phyloP scores from a whole-genome alignment of 2,329 filamentous ascomycete genomes.

The Talaromyces sp. region DNA sequence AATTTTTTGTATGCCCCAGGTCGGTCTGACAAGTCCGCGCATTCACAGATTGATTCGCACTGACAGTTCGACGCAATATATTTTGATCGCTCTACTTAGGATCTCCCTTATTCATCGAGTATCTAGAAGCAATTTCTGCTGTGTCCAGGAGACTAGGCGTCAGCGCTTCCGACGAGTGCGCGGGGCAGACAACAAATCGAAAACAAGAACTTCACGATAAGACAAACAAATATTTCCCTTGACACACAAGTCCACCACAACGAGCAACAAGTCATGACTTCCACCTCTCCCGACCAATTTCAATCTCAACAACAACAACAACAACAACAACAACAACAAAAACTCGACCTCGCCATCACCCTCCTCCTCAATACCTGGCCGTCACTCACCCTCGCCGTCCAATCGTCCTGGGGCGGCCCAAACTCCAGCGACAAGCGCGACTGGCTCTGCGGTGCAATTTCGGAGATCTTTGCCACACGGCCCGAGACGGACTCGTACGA shows the following conservation, averaged over 20 bases:
- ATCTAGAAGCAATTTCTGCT: neutral
- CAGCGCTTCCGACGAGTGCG: neutral
- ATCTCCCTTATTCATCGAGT: neutral
- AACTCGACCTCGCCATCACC: conserved; percentile 82
- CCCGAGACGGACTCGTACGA: conserved; percentile 68
- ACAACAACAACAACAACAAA: conserved; percentile 24
- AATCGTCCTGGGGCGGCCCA: conserved; percentile 81
- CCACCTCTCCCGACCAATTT: neutral
- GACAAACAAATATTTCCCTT: neutral
- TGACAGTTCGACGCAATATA: neutral
- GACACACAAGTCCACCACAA: no score
- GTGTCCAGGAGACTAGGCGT: neutral
- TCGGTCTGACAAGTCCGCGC: neutral
- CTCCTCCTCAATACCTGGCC: conserved; percentile 83
- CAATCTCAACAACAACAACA: conserved; percentile 40
- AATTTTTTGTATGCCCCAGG: neutral
- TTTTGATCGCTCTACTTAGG: neutral
- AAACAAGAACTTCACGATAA: neutral
- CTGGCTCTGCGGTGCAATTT: conserved; percentile 87
- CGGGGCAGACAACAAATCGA: neutral
- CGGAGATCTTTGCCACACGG: conserved; percentile 63
- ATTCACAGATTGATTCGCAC: neutral
- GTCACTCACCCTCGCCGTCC: conserved; percentile 77
- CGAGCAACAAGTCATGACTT: no score
- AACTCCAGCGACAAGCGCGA: conserved; percentile 82